Evolutionary conservation across 441 rosid genomes (phyloP).

Genomic region (Breynia disticha): DNA sequence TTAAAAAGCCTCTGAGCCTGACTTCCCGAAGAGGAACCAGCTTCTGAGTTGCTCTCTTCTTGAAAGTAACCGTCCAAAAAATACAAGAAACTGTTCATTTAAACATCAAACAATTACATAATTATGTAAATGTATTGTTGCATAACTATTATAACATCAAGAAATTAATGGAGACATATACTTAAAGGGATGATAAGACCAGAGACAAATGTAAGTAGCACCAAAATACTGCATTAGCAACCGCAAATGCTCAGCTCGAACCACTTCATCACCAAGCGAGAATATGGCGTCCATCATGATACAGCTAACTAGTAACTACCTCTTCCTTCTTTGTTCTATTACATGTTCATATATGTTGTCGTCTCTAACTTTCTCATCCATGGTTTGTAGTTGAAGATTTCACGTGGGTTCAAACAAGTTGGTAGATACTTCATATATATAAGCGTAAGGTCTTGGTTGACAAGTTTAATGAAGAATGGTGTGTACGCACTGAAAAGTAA

Average conservation of each 20-base stretch:
- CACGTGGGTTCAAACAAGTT: too few species aligned
- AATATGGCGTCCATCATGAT: constrained; percentile 53
- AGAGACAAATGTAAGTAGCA: constrained; percentile 60
- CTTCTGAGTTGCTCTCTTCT: constrained; percentile 26
- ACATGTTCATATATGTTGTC: neutral
- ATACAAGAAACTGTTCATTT: constrained; percentile 36
- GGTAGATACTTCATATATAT: too few species aligned
- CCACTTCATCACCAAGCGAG: constrained; percentile 21
- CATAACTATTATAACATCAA: neutral
- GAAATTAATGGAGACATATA: constrained; percentile 13
- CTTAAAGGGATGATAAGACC: constrained; percentile 60
- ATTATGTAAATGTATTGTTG: neutral
- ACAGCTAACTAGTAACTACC: neutral
- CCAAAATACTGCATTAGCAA: constrained; percentile 36
- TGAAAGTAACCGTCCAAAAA: constrained; percentile 44
- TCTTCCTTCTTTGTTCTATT: too few species aligned
- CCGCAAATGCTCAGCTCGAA: constrained; percentile 36
- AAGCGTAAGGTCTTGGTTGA: too few species aligned
- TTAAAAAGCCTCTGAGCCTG: constrained; percentile 33
- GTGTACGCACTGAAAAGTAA: too few species aligned
- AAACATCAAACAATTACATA: constrained; percentile 1
- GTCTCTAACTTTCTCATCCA: too few species aligned
- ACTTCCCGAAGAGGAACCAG: constrained; percentile 33
- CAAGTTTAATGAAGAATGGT: too few species aligned
- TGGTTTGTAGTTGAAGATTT: too few species aligned